A percentile compares a stretch with the other conserved stretches of the same genome.
phyloP scores from a whole-genome alignment of 352 stramenopile genomes.

The Phytophthora chlamydospora region DNA sequence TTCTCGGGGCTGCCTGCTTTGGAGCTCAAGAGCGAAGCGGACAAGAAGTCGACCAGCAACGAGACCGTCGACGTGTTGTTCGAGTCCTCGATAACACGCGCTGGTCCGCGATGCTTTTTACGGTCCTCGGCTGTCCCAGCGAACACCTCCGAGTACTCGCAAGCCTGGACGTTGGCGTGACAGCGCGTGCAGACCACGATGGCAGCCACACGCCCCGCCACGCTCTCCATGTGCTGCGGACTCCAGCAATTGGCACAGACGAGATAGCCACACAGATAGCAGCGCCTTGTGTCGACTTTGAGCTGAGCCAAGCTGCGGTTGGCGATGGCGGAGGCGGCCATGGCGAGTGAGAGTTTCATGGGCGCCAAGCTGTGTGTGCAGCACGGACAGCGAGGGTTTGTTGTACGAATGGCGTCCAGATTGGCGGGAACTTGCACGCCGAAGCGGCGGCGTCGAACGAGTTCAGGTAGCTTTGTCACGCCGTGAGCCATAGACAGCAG shows the following conservation, averaged over 20 bases:
- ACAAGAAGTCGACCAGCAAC: conserved; percentile 35
- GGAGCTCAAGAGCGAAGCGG: conserved; percentile 16
- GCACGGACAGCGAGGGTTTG: conserved; percentile 47
- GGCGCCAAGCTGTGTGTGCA: conserved; percentile 41
- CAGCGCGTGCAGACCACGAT: conserved; percentile 46
- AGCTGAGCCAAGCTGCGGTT: conserved; percentile 5
- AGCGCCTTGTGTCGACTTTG: conserved; percentile 19
- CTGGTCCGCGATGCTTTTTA: conserved; percentile 1
- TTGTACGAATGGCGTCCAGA: conserved; percentile 6
- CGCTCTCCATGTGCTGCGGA: conserved; percentile 21
- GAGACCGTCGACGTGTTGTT: conserved; percentile 8
- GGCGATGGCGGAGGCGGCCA: conserved; percentile 12
- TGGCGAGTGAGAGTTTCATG: conserved; percentile 19
- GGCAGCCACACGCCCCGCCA: conserved; percentile 14
- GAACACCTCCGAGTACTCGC: conserved; percentile 35
- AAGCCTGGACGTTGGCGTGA: conserved; percentile 39
- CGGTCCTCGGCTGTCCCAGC: conserved; percentile 7
- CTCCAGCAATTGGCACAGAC: conserved; percentile 28
- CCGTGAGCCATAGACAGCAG: conserved; percentile 22
- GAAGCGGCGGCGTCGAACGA: conserved; percentile 48
- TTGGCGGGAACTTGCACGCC: conserved; percentile 41
- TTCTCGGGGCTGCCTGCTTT: conserved; percentile 16
- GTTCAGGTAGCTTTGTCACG: conserved; percentile 31
- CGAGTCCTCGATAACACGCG: conserved; percentile 3
- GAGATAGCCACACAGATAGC: conserved; percentile 26